These are phyloP conservation scores for Leishmania lainsoni DNA, from an alignment of 208 protist genomes.

Conservation along the genomic window DNA sequence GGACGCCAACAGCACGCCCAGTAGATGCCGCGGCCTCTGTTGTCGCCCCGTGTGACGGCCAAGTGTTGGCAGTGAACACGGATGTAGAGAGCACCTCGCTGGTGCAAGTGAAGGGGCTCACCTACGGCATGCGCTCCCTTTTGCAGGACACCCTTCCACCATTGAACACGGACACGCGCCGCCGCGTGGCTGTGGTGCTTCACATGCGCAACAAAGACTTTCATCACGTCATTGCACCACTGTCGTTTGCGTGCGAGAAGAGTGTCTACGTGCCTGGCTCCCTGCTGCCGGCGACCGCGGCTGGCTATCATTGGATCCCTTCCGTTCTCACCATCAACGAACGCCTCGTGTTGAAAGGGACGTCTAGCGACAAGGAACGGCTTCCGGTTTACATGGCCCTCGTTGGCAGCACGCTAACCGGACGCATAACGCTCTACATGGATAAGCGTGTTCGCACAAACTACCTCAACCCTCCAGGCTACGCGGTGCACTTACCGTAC, in stretches of 20 bases:
- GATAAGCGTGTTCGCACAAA: constrained; percentile 81
- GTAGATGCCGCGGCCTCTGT: constrained; percentile 32
- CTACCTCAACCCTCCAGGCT: constrained; percentile 78
- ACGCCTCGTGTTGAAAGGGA: constrained; percentile 70
- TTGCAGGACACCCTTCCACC: constrained; percentile 43
- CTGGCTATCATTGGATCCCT: constrained; percentile 79
- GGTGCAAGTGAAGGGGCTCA: constrained; percentile 84
- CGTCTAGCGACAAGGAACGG: constrained; percentile 7
- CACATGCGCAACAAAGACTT: constrained; percentile 77
- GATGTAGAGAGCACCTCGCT: constrained; percentile 42
- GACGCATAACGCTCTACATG: constrained; percentile 63
- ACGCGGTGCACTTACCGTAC: constrained; percentile 68
- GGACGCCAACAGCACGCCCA: constrained; percentile 49
- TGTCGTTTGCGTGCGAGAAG: constrained; percentile 49
- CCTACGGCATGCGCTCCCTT: constrained; percentile 67
- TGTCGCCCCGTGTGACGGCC: constrained; percentile 75
- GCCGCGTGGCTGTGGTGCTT: constrained; percentile 66
- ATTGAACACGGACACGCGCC: constrained; percentile 33
- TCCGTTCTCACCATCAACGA: constrained; percentile 78
- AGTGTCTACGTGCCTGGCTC: constrained; percentile 81
- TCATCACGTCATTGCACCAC: constrained; percentile 80
- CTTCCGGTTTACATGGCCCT: constrained; percentile 56
- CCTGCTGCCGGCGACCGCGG: constrained; percentile 68
- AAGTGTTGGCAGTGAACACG: constrained; percentile 51
- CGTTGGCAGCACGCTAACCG: constrained; percentile 79